Percentiles rank a stretch among this genome's conserved stretches.
phyloP scores from a whole-genome alignment of 2,329 filamentous ascomycete genomes.

The Aureobasidium sp. region DNA sequence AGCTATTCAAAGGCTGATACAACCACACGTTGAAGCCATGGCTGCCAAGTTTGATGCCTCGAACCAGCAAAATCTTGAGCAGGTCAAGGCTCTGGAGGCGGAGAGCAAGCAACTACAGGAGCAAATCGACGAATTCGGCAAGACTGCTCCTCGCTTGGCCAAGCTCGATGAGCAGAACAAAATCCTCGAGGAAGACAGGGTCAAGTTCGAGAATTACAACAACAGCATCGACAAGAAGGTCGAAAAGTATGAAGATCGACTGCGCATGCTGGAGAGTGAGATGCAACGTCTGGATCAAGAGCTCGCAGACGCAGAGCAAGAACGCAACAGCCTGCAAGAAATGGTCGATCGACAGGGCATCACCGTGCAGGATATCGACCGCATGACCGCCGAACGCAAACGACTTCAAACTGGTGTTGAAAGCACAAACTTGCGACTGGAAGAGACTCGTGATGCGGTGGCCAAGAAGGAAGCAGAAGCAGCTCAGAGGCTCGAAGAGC shows the following conservation, averaged over 20 bases:
- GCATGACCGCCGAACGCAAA: constrained; percentile 93
- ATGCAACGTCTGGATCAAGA: constrained; percentile 70
- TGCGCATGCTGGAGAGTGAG: constrained; percentile 75
- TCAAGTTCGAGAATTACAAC: constrained; percentile 95
- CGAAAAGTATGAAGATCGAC: constrained; percentile 77
- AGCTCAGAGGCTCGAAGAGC: constrained; percentile 73
- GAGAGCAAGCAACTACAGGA: constrained; percentile 73
- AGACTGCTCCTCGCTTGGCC: constrained; percentile 72
- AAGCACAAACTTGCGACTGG: constrained; percentile 62
- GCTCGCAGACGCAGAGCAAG: constrained; percentile 70
- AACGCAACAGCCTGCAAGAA: constrained; percentile 69
- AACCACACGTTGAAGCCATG: constrained; percentile 82
- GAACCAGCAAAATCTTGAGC: constrained; percentile 75
- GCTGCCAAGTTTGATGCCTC: constrained; percentile 74
- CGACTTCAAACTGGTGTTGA: constrained; percentile 85
- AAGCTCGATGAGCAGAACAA: constrained; percentile 83
- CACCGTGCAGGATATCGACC: constrained; percentile 96
- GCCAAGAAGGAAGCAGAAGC: constrained; percentile 84
- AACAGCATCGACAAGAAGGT: constrained; percentile 72
- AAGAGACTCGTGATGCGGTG: constrained; percentile 76
- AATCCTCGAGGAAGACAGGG: constrained; percentile 86
- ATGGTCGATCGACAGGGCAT: constrained; percentile 89
- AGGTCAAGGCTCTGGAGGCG: constrained; percentile 75
- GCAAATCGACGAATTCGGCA: constrained; percentile 84
- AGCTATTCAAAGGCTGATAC: constrained; percentile 67